Percentiles rank a stretch among this genome's conserved stretches.
phyloP scores from a whole-genome alignment of 768 basidiomycete species.

The Boletus sp. region DNA sequence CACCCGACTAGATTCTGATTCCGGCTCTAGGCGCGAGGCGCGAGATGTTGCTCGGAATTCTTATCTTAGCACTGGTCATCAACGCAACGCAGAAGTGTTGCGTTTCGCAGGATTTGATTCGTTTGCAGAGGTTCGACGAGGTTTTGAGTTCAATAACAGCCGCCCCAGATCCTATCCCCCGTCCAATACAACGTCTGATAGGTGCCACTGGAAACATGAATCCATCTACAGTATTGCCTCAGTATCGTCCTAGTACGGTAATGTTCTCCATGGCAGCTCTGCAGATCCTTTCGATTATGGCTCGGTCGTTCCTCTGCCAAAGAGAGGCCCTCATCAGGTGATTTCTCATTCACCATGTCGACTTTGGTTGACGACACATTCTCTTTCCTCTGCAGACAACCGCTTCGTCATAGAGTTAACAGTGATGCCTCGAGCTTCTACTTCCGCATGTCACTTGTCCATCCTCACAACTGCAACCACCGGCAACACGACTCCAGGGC shows the following conservation, averaged over 20 bases:
- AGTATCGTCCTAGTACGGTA: constrained; percentile 76
- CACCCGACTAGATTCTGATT: constrained; percentile 44
- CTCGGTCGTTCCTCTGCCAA: constrained; percentile 35
- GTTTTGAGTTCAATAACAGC: constrained; percentile 67
- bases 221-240: constrained; percentile 75
- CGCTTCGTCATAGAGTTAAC: constrained; percentile 55
- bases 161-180: constrained; percentile 69
- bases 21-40: constrained; percentile 38
- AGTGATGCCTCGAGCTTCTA: constrained; percentile 81
- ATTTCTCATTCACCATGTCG: constrained; percentile 55
- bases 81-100: constrained; percentile 35
- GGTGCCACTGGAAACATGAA: constrained; percentile 47
- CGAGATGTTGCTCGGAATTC: constrained; percentile 24
- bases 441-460: constrained; percentile 39
- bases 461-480: constrained; percentile 47
- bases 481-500: constrained; percentile 62
- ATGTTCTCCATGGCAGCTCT: constrained; percentile 58
- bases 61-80: constrained; percentile 24
- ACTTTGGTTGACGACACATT: constrained; percentile 69
- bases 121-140: constrained; percentile 76
- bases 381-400: constrained; percentile 48
- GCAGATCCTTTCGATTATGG: constrained; percentile 77
- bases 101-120: constrained; percentile 75
- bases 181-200: constrained; percentile 36
- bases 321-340: constrained; percentile 58